Evolutionary conservation across 2,329 filamentous ascomycete genomes (phyloP).

Genomic region (Microascus cirrosus): DNA sequence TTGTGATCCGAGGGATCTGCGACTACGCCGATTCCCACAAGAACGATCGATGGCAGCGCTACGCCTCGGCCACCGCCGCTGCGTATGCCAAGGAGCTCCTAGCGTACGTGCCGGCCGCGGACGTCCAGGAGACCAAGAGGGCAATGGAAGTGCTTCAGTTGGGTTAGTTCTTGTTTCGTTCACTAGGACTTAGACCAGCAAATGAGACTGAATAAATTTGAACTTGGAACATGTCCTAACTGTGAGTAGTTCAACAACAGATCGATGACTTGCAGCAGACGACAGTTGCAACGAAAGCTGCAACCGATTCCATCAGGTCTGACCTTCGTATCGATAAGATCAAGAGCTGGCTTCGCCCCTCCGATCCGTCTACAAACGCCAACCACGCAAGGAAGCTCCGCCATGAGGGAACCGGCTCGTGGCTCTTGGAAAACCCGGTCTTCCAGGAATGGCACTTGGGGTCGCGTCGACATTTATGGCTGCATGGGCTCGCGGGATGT

Average conservation of each 20-base stretch:
- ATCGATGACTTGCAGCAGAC: not conserved
- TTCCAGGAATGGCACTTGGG: too few relatives aligned
- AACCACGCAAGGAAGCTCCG: constrained; percentile 6
- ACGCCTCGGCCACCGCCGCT: constrained; percentile 17
- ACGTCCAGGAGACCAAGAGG: constrained; percentile 7
- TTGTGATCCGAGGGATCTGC: too few relatives aligned
- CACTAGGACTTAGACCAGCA: too few relatives aligned
- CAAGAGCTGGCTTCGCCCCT: constrained; percentile 8
- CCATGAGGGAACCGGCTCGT: too few relatives aligned
- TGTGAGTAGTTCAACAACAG: not conserved
- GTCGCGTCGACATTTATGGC: too few relatives aligned
- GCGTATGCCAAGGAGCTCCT: constrained; percentile 16
- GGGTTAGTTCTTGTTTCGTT: not conserved
- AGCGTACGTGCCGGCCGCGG: constrained; percentile 6
- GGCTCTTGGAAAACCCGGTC: too few relatives aligned
- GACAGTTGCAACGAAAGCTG: too few relatives aligned
- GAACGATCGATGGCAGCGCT: constrained; percentile 18
- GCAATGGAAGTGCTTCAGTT: not conserved
- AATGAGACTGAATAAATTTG: not conserved
- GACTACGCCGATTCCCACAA: too few relatives aligned
- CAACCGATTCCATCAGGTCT: too few relatives aligned
- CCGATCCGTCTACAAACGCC: constrained; percentile 7
- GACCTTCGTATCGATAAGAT: constrained; percentile 1
- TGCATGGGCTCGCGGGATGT: too few relatives aligned
- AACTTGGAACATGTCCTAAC: not conserved